Conservation (phyloP, 805 yeast species). For the Millerago galiae region DNA sequence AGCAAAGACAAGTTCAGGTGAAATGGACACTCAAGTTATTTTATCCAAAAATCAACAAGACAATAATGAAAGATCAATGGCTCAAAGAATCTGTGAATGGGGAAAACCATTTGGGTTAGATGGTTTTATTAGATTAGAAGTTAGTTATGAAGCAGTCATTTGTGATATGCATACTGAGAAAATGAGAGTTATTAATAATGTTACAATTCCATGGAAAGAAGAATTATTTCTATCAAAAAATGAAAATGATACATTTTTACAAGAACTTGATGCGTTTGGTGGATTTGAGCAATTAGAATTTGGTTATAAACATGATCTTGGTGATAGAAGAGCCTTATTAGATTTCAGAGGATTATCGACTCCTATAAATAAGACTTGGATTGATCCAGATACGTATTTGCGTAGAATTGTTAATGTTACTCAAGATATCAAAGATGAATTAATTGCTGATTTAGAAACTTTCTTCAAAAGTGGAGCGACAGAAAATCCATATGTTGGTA, state of each 20-base stretch:
- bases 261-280: slow-evolving; percentile 22
- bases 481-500: slow-evolving; percentile 33
- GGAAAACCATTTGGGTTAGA: slow-evolving; percentile 42
- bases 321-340: slow-evolving; percentile 42
- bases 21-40: slow-evolving; percentile 52
- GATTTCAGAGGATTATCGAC: slow-evolving; percentile 51
- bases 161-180: slow-evolving; percentile 50
- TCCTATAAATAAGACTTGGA: slow-evolving; percentile 43
- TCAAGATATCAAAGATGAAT: slow-evolving; percentile 26
- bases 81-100: slow-evolving; percentile 51
- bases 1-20: slow-evolving; percentile 50
- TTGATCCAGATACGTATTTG: slow-evolving; percentile 42
- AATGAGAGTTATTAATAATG: slow-evolving; percentile 39
- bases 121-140: slow-evolving; percentile 52
- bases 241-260: slow-evolving; percentile 15
- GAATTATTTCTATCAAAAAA: slow-evolving; percentile 2
- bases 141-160: slow-evolving; percentile 55
- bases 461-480: slow-evolving; percentile 26
- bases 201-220: slow-evolving; percentile 32
- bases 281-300: slow-evolving; percentile 41
- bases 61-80: slow-evolving; percentile 39
- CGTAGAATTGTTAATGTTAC: slow-evolving; percentile 34
- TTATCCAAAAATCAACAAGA: slow-evolving; percentile 30
- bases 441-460: slow-evolving; percentile 30
- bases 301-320: slow-evolving; percentile 40